Conservation (phyloP, 352 stramenopile species). For the Globisporangium nunn region DNA sequence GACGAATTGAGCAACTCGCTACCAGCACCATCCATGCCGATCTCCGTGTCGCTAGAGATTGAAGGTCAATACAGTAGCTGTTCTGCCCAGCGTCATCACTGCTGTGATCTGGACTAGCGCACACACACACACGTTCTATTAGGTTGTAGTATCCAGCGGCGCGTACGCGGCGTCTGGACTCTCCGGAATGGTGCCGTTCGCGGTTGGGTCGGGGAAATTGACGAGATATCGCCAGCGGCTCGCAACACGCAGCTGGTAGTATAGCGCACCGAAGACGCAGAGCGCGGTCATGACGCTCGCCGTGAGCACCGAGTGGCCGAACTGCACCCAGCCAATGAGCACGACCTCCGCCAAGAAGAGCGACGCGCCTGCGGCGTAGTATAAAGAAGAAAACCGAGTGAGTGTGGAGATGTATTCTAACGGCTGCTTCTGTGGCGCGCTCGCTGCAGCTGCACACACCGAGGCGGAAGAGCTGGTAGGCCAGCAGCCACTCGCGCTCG, state of each 20-base stretch:
- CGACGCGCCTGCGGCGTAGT: constrained; percentile 21
- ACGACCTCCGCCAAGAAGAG: constrained; percentile 56
- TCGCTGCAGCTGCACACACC: constrained; percentile 4
- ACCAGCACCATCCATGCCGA: too few species aligned
- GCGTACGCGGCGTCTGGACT: neutral
- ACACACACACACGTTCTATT: neutral
- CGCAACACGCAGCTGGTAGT: constrained; percentile 59
- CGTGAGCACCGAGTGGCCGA: constrained; percentile 33
- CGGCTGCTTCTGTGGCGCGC: too few species aligned
- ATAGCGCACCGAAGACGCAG: constrained; percentile 37
- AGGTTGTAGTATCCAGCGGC: neutral
- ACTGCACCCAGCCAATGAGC: constrained; percentile 60
- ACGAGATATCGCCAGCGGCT: constrained; percentile 73
- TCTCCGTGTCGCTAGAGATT: too few species aligned
- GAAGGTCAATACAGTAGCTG: too few species aligned
- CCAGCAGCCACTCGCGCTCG: constrained; percentile 66
- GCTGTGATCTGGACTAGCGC: too few species aligned
- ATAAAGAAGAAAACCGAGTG: neutral
- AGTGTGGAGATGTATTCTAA: neutral
- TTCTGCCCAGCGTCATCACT: too few species aligned
- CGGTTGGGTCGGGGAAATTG: constrained; percentile 35
- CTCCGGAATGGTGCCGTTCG: neutral
- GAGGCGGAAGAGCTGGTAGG: constrained; percentile 58
- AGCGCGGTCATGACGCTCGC: constrained; percentile 42
- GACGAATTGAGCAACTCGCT: too few species aligned